These are phyloP conservation scores for Rutidosis leptorrhynchoides DNA, from an alignment of 129 eudicot genomes.

Conservation along the genomic window DNA sequence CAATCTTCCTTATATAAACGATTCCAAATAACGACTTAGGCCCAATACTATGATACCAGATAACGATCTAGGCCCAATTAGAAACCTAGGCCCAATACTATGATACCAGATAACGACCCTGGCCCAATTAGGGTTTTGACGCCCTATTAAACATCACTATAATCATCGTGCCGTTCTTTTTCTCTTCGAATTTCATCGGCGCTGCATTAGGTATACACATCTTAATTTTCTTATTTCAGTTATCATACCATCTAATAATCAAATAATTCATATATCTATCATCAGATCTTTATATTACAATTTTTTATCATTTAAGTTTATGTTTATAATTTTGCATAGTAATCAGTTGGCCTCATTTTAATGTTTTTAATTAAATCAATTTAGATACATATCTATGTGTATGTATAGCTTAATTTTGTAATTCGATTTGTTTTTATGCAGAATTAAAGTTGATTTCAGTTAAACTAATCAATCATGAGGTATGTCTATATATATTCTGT, in stretches of 20 bases:
- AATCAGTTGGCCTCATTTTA: no score
- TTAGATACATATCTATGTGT: neutral
- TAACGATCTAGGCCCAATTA: no score
- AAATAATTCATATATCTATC: neutral
- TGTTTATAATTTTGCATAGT: neutral
- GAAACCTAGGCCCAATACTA: neutral
- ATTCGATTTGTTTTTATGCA: neutral
- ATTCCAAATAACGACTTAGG: no score
- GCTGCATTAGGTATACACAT: neutral
- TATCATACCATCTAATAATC: neutral
- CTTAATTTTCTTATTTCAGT: neutral
- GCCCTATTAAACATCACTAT: neutral
- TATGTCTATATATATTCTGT: neutral
- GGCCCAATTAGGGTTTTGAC: neutral
- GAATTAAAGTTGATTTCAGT: neutral
- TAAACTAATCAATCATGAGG: neutral
- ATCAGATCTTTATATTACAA: neutral
- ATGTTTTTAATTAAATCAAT: no score
- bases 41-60: no score
- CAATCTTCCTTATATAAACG: no score
- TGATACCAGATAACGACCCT: neutral
- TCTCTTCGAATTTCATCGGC: neutral
- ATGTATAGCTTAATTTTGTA: neutral
- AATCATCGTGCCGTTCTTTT: neutral
- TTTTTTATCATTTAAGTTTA: neutral